Conservation (phyloP, 371 early-diverging fungal genomes). For the Zopfochytrium polystomum region DNA sequence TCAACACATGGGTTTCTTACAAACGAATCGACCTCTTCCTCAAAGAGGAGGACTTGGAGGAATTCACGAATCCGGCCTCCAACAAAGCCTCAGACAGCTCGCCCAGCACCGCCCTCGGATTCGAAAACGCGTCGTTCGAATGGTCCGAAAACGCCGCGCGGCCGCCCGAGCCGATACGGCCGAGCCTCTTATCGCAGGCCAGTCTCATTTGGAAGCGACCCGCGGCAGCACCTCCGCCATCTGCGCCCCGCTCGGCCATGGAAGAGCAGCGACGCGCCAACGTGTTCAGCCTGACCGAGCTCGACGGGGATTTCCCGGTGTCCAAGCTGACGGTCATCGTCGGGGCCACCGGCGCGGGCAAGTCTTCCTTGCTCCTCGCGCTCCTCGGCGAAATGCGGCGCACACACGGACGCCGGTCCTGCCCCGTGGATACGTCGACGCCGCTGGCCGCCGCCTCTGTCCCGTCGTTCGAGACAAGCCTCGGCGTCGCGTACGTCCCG, state of each 20-base stretch:
- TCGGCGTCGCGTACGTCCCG: too few relatives aligned
- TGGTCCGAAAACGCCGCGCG: not conserved
- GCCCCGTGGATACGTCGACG: slow-evolving; percentile 37
- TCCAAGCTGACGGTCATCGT: slow-evolving; percentile 61
- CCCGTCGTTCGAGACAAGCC: slow-evolving; percentile 33
- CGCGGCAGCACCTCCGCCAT: not conserved
- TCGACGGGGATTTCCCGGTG: slow-evolving; percentile 52
- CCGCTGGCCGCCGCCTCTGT: slow-evolving; percentile 42
- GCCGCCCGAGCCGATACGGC: not conserved
- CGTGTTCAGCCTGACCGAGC: slow-evolving; percentile 11
- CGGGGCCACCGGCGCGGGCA: slow-evolving; percentile 64
- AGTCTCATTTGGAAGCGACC: too few relatives aligned
- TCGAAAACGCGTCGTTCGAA: not conserved
- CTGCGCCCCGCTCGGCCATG: not conserved
- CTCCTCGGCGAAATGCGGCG: slow-evolving; percentile 63
- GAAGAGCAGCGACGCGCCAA: not conserved
- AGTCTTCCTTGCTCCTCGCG: slow-evolving; percentile 56
- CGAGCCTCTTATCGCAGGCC: not conserved
- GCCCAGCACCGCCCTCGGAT: not conserved
- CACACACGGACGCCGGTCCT: slow-evolving; percentile 48
- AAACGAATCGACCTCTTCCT: slow-evolving; percentile 23
- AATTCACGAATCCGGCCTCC: not conserved
- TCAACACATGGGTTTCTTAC: slow-evolving; percentile 24
- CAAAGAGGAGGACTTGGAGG: slow-evolving; percentile 25
- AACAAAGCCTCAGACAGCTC: not conserved